A percentile compares a stretch with the other conserved stretches of the same genome.
These are phyloP conservation scores for Cryptosporidium bovis DNA, from an alignment of 169 alveolate species.

Conservation along the genomic window DNA sequence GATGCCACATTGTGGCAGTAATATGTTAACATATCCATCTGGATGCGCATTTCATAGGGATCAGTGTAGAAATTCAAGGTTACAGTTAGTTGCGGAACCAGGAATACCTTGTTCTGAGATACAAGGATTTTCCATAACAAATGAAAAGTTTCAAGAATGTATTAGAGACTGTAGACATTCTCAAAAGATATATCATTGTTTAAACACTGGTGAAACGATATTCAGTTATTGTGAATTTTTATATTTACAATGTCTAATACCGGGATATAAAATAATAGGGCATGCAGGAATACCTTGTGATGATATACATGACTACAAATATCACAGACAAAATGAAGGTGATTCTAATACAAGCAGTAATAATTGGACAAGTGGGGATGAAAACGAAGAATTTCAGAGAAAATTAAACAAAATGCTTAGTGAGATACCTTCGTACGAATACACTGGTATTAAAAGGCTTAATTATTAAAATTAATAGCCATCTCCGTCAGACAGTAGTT, in stretches of 20 bases:
- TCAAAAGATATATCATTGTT: conserved; percentile 52
- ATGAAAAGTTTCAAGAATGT: conserved; percentile 52
- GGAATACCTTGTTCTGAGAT: conserved; percentile 65
- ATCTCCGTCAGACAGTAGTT: background rate
- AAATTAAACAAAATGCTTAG: conserved; percentile 34
- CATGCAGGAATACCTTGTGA: conserved; percentile 66
- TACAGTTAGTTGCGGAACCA: conserved; percentile 48
- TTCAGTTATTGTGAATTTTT: conserved; percentile 62
- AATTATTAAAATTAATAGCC: conserved; percentile 14
- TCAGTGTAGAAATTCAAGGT: conserved; percentile 48
- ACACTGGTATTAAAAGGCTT: conserved; percentile 27
- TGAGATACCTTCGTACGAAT: conserved; percentile 57
- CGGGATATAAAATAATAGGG: conserved; percentile 32
- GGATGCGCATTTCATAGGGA: conserved; percentile 72
- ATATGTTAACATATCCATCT: conserved; percentile 62
- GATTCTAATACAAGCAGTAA: background rate
- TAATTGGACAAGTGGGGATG: background rate
- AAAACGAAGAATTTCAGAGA: conserved; percentile 19
- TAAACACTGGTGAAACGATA: conserved; percentile 67
- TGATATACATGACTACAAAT: conserved; percentile 25
- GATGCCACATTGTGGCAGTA: conserved; percentile 69
- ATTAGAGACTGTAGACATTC: conserved; percentile 50
- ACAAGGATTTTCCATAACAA: conserved; percentile 4
- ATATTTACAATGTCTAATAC: conserved; percentile 51
- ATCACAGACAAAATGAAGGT: background rate